Conservation (phyloP, 192 early-diverging fungal genomes). For the Linnemannia zychae region DNA sequence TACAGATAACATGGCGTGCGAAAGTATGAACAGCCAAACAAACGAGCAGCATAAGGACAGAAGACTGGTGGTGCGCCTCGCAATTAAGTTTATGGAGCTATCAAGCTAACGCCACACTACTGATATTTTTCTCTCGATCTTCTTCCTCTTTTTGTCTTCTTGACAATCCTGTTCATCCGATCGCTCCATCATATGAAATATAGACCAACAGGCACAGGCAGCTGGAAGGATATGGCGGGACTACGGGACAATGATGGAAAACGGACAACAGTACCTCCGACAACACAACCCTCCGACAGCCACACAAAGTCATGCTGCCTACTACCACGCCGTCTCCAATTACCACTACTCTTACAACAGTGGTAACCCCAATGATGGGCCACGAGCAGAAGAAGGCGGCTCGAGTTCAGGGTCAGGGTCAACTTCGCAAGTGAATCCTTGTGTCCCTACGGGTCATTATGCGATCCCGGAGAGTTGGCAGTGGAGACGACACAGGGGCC, state of each 20-base stretch:
- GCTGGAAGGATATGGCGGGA: slow-evolving; percentile 44
- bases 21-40: not conserved
- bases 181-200: not conserved
- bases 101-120: not conserved
- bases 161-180: not conserved
- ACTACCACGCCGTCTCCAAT: slow-evolving; percentile 54
- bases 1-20: no score
- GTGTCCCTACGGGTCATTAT: slow-evolving; percentile 10
- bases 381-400: not conserved
- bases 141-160: not conserved
- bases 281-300: slow-evolving; percentile 16
- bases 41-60: no score
- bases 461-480: slow-evolving; percentile 16
- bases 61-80: no score
- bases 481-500: slow-evolving; percentile 20
- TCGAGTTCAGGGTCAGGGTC: not conserved
- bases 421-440: not conserved
- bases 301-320: slow-evolving; percentile 47
- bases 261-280: slow-evolving; percentile 3
- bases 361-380: not conserved
- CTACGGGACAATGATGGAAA: slow-evolving; percentile 30
- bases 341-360: slow-evolving; percentile 31
- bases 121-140: no score
- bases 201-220: slow-evolving; percentile 22
- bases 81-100: not conserved